phyloP scores from a whole-genome alignment of 139 green algal genomes.

The Choricystis sp. region DNA sequence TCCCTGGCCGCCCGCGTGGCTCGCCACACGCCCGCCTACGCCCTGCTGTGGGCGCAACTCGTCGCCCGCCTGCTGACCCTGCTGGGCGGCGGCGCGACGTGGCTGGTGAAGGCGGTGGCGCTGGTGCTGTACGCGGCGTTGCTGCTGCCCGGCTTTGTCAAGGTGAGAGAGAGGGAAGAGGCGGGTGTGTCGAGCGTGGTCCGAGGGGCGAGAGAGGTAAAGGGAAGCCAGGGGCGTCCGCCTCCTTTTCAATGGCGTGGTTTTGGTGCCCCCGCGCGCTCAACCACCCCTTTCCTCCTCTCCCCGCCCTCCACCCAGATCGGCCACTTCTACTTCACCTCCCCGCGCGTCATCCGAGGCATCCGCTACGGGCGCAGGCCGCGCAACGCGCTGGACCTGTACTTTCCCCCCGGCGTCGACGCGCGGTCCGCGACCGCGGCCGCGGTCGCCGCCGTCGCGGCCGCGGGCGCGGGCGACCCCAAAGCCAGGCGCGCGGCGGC shows the following conservation, averaged over 20 bases:
- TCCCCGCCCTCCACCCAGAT: constrained; percentile 7
- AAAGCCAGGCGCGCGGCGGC: no score
- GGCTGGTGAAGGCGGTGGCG: neutral
- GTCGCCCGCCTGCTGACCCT: no score
- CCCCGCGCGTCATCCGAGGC: constrained; percentile 28
- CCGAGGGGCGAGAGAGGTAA: no score
- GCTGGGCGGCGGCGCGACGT: no score
- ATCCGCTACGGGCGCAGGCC: constrained; percentile 47
- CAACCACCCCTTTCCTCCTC: neutral
- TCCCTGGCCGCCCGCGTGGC: no score
- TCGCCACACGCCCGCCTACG: no score
- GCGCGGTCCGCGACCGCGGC: neutral
- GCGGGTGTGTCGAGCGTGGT: neutral
- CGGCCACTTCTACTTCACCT: constrained; percentile 52
- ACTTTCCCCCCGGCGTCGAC: constrained; percentile 21
- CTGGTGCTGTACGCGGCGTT: constrained; percentile 8
- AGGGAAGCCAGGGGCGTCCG: no score
- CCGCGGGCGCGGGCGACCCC: no score
- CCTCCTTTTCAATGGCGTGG: no score
- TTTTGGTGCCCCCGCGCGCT: no score
- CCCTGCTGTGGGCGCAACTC: no score
- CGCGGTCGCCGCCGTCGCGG: neutral
- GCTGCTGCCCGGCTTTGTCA: constrained; percentile 23
- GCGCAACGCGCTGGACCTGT: constrained; percentile 57
- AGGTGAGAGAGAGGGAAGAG: constrained; percentile 6